A percentile compares a stretch with the other conserved stretches of the same genome.
These are phyloP conservation scores for Curvularia hawaiiensis DNA, from an alignment of 2,329 filamentous ascomycete species.

Conservation along the genomic window DNA sequence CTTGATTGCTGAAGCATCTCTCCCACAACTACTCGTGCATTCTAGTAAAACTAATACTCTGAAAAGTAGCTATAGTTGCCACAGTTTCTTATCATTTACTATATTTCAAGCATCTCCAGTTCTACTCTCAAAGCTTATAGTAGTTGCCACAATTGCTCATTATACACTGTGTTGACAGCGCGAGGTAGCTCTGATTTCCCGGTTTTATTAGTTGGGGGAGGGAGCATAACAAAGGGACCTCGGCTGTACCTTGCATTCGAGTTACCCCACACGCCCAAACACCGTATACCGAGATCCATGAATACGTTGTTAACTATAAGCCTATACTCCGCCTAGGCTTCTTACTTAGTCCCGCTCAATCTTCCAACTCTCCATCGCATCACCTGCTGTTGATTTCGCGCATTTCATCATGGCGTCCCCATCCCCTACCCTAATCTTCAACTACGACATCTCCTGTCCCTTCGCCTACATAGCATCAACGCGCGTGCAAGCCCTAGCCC, in stretches of 20 bases:
- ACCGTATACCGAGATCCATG: constrained; percentile 8
- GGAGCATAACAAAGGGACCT: not conserved
- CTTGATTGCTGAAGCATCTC: too few relatives aligned
- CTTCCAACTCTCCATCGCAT: not conserved
- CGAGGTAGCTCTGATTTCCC: too few relatives aligned
- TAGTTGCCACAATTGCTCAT: too few relatives aligned
- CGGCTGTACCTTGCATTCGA: constrained; percentile 7
- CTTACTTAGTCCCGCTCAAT: not conserved
- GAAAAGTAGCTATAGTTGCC: too few relatives aligned
- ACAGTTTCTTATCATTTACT: too few relatives aligned
- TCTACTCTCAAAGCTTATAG: too few relatives aligned
- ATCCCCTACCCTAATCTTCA: constrained; percentile 30
- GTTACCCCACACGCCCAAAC: constrained; percentile 10
- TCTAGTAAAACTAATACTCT: too few relatives aligned
- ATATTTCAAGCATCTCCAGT: too few relatives aligned
- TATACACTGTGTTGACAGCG: too few relatives aligned
- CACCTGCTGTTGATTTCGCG: not conserved
- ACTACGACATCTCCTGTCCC: constrained; percentile 45
- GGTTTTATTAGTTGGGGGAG: too few relatives aligned
- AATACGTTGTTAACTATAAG: not conserved
- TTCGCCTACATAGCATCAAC: constrained; percentile 48
- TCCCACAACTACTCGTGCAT: too few relatives aligned
- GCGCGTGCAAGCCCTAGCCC: constrained; percentile 36
- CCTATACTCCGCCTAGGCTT: not conserved
- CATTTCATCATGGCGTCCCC: constrained; percentile 14